phyloP scores from a whole-genome alignment of 306 rosid genomes.

The Citrullus amarus region DNA sequence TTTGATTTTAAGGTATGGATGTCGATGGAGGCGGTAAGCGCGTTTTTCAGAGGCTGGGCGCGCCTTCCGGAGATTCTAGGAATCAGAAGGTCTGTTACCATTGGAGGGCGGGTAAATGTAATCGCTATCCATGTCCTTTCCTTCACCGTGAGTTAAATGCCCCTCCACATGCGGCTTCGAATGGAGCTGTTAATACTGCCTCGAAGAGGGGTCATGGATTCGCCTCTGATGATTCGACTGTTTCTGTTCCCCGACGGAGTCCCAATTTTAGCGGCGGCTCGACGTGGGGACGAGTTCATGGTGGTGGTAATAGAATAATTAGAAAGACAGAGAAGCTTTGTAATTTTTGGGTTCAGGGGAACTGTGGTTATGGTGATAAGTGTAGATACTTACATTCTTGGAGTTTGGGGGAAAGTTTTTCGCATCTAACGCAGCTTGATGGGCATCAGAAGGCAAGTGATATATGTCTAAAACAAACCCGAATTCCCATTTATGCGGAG shows the following conservation, averaged over 20 bases:
- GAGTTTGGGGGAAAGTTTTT: constrained; percentile 77
- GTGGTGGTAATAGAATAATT: constrained; percentile 29
- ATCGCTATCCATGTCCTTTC: constrained; percentile 56
- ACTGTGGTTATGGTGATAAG: constrained; percentile 57
- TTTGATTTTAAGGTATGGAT: constrained; percentile 40
- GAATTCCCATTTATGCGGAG: neutral
- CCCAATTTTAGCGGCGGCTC: constrained; percentile 34
- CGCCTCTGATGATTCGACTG: constrained; percentile 28
- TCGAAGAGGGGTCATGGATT: constrained; percentile 52
- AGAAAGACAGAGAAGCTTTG: constrained; percentile 66
- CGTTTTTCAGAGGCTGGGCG: constrained; percentile 53
- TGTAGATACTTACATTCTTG: constrained; percentile 77
- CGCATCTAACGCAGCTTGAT: constrained; percentile 68
- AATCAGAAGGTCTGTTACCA: constrained; percentile 69
- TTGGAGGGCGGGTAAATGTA: constrained; percentile 97
- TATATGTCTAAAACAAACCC: neutral
- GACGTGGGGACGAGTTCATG: constrained; percentile 47
- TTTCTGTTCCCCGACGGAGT: constrained; percentile 41
- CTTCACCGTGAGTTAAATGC: constrained; percentile 54
- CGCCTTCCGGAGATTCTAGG: constrained; percentile 31
- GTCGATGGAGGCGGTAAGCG: constrained; percentile 69
- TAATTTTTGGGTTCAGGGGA: constrained; percentile 69
- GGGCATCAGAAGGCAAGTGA: constrained; percentile 68
- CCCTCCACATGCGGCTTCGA: constrained; percentile 10
- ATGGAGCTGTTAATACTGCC: constrained; percentile 32